Percentiles rank a stretch among this genome's conserved stretches.
These are phyloP conservation scores for Quercus parvula DNA, from an alignment of 306 rosid species.

Conservation along the genomic window DNA sequence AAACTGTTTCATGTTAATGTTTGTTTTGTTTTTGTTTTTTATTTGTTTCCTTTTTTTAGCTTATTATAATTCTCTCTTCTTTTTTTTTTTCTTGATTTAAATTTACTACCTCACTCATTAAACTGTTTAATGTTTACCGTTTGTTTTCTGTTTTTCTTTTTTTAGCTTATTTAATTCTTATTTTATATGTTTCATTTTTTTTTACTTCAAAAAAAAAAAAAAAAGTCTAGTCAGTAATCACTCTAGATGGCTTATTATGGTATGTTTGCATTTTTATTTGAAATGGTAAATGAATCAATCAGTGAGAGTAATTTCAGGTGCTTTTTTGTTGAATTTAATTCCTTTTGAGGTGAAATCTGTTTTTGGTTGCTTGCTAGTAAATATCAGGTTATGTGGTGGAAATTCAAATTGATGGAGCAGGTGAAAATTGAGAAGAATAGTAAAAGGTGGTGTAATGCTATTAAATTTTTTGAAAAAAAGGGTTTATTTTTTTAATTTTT, in stretches of 20 bases:
- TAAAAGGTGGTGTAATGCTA: not conserved
- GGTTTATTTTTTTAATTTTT: no score
- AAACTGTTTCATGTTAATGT: slow-evolving; percentile 7
- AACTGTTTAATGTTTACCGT: no score
- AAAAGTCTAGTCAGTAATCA: no score
- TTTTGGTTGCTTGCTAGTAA: not conserved
- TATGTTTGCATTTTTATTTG: no score
- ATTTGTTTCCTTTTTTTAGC: not conserved
- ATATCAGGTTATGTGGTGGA: slow-evolving; percentile 1
- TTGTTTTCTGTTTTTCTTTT: no score
- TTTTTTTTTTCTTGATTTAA: not conserved
- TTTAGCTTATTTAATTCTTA: not conserved
- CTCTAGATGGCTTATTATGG: no score
- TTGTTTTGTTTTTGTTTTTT: slow-evolving; percentile 40
- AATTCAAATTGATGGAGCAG: not conserved
- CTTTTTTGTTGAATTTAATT: not conserved
- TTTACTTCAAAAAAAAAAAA: no score
- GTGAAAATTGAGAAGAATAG: not conserved
- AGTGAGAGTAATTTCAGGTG: not conserved
- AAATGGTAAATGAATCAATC: not conserved
- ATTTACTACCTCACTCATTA: no score
- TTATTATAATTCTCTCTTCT: not conserved
- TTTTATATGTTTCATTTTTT: no score
- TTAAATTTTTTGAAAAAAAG: not conserved
- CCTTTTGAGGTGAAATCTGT: not conserved